Evolutionary conservation across 352 stramenopile species (phyloP), one percentile per base, ranked within the genome.

Genomic region (Pythium chondricola): DNA sequence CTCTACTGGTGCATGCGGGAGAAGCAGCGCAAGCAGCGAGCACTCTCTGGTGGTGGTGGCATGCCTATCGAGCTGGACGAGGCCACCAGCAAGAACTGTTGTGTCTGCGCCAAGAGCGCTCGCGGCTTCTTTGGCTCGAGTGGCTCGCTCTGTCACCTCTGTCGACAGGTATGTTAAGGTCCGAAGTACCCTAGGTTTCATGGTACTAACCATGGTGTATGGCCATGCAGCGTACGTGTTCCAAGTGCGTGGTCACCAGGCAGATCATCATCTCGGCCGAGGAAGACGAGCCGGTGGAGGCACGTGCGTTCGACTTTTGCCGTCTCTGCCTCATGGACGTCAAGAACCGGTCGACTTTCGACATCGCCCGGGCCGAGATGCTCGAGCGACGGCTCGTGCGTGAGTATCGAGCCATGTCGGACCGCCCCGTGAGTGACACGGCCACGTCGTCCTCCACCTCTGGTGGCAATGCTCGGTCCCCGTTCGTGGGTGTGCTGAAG

Each of bases 1-100:
- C 45, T 84, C 32, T 54, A 70, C 31, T 82, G 69, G 58, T 73
- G 67, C 32, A 40, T 76, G 48, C 54, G 67, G 32, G 62, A 69
- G 26, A 58, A 43, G 10, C 32, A 46, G 40, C 48, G 32, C 43
- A 53, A 60, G 44, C 46, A 45, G 32, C 43, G 47, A 53, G 44
- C 46, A 41, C 0, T 37, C 43, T 6, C 13, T 42, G 18, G 41
- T 41, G 25, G 46, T 49, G 13, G n/a, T 22, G 9, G 21, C 33
- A 3, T 10, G 13, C 21, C 43, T 30, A 17, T 53, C 36, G 22
- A 60, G 17, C 30, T 48, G 30, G 37, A 25, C 40, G 35, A 61
- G 55, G 21, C 38, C 13, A 17, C 35, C 4, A 46, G 24, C n/a
- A 48, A 59, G 24, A 31, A 27, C 22, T 60, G 52, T 31, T 21